These are phyloP conservation scores for Lichtheimia ramosa DNA, from an alignment of 371 early-diverging fungal species.

Conservation along the genomic window DNA sequence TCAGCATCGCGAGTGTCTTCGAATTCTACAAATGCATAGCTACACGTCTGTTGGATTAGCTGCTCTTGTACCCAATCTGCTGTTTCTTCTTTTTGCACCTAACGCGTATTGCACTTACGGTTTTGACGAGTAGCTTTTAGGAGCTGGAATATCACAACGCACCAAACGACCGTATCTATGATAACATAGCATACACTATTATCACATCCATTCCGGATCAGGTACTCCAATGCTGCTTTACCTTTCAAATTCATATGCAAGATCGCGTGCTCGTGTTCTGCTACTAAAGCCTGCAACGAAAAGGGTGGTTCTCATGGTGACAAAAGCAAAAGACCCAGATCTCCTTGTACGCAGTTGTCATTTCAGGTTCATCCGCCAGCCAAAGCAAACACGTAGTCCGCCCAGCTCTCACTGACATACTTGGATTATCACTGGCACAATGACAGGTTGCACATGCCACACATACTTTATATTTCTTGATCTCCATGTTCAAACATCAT, in stretches of 20 bases:
- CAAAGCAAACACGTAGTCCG: too few relatives aligned
- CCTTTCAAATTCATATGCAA: conserved; percentile 88
- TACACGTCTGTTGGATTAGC: conserved; percentile 14
- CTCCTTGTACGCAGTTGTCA: too few relatives aligned
- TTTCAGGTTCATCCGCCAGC: too few relatives aligned
- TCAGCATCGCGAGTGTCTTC: conserved; percentile 86
- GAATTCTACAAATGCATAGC: conserved; percentile 92
- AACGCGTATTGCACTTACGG: conserved; percentile 51
- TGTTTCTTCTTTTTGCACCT: too few relatives aligned
- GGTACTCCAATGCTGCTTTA: conserved; percentile 18
- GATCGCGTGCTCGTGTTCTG: conserved; percentile 72
- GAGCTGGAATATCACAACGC: conserved; percentile 84
- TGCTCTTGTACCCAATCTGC: background rate
- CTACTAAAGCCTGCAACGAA: conserved; percentile 75
- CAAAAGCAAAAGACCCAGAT: background rate
- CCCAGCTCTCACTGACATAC: too few relatives aligned
- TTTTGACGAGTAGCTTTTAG: conserved; percentile 57
- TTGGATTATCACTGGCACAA: too few relatives aligned
- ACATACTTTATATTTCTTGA: too few relatives aligned
- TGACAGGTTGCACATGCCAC: too few relatives aligned
- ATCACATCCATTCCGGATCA: background rate
- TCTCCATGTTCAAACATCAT: too few relatives aligned
- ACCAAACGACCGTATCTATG: conserved; percentile 78
- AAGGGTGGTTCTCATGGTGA: conserved; percentile 54
- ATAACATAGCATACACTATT: background rate